A percentile compares a stretch with the other conserved stretches of the same genome.
These are phyloP conservation scores for Microcyclospora pomicola DNA, from an alignment of 2,329 filamentous ascomycete species.

Conservation along the genomic window DNA sequence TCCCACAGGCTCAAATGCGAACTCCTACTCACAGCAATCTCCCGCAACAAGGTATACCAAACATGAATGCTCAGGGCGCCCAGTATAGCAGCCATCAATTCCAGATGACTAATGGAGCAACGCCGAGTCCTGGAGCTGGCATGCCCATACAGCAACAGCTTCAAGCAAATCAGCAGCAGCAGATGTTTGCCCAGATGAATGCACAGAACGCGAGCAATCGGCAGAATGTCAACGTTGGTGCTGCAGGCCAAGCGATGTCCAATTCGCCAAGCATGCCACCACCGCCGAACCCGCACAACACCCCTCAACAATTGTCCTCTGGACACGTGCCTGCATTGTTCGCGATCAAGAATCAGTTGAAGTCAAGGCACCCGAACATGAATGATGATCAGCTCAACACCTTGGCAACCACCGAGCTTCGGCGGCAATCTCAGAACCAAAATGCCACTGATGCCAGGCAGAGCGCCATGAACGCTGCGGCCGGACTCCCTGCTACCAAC, in stretches of 20 bases:
- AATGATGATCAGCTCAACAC: slow-evolving; percentile 41
- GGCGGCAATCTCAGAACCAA: slow-evolving; percentile 21
- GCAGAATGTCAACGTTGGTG: slow-evolving; percentile 3
- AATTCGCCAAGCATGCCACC: slow-evolving; percentile 25
- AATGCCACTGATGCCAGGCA: slow-evolving; percentile 20
- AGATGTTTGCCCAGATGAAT: slow-evolving; percentile 7
- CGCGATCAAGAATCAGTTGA: slow-evolving; percentile 39
- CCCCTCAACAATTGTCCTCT: slow-evolving; percentile 31
- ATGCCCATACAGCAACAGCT: slow-evolving; percentile 22
- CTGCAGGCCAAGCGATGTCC: slow-evolving; percentile 15
- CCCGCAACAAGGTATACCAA: slow-evolving; percentile 13
- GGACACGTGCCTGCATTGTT: slow-evolving; percentile 42
- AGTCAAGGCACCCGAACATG: slow-evolving; percentile 37
- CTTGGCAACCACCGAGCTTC: slow-evolving; percentile 38
- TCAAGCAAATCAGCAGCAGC: slow-evolving; percentile 17
- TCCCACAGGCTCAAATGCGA: slow-evolving; percentile 47
- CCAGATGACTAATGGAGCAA: slow-evolving; percentile 16
- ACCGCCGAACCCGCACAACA: slow-evolving; percentile 19
- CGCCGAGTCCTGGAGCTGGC: slow-evolving; percentile 16
- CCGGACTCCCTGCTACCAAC: slow-evolving; percentile 15
- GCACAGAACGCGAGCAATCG: slow-evolving; percentile 8
- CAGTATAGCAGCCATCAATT: slow-evolving; percentile 17
- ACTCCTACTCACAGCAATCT: slow-evolving; percentile 6
- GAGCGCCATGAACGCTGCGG: slow-evolving; percentile 26
- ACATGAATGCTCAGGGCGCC: slow-evolving; percentile 13